These are phyloP conservation scores for Neocucurbitaria cava DNA, from an alignment of 2,329 filamentous ascomycete species.

Conservation along the genomic window DNA sequence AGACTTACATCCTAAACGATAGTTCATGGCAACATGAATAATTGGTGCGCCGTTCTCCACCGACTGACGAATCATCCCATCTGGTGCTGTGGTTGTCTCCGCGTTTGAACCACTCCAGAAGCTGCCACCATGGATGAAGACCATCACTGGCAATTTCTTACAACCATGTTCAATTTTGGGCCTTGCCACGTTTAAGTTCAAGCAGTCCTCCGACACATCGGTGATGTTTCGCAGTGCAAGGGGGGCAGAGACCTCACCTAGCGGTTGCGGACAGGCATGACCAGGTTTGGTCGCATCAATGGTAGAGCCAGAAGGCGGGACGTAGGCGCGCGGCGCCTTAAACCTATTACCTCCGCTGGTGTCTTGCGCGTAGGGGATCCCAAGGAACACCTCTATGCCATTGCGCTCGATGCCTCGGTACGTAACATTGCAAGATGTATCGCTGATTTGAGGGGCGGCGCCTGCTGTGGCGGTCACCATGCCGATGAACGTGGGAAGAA, in stretches of 20 bases:
- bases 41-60: slow-evolving; percentile 52
- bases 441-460: slow-evolving; percentile 2
- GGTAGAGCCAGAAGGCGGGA: slow-evolving; percentile 39
- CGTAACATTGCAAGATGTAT: slow-evolving; percentile 37
- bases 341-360: slow-evolving; percentile 57
- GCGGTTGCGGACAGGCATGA: slow-evolving; percentile 54
- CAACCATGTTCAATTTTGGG: slow-evolving; percentile 50
- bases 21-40: slow-evolving; percentile 47
- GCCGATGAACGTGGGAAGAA: slow-evolving; percentile 11
- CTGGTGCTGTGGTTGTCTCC: slow-evolving; percentile 50
- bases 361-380: slow-evolving; percentile 57
- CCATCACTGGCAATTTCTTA: slow-evolving; percentile 59
- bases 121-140: slow-evolving; percentile 65
- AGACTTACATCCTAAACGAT: slow-evolving; percentile 40
- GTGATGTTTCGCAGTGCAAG: slow-evolving; percentile 48
- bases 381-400: slow-evolving; percentile 57
- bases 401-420: slow-evolving; percentile 55
- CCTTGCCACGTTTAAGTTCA: slow-evolving; percentile 67
- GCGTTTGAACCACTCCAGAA: slow-evolving; percentile 48
- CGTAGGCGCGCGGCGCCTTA: slow-evolving; percentile 52
- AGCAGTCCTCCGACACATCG: slow-evolving; percentile 60
- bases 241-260: slow-evolving; percentile 36
- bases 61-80: slow-evolving; percentile 56
- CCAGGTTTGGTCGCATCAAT: slow-evolving; percentile 53
- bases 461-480: slow-evolving; percentile 10